Percentiles rank a stretch among this genome's conserved stretches.
Conservation (phyloP, 2,329 filamentous ascomycete species). For the Neofusicoccum umdonicola region DNA sequence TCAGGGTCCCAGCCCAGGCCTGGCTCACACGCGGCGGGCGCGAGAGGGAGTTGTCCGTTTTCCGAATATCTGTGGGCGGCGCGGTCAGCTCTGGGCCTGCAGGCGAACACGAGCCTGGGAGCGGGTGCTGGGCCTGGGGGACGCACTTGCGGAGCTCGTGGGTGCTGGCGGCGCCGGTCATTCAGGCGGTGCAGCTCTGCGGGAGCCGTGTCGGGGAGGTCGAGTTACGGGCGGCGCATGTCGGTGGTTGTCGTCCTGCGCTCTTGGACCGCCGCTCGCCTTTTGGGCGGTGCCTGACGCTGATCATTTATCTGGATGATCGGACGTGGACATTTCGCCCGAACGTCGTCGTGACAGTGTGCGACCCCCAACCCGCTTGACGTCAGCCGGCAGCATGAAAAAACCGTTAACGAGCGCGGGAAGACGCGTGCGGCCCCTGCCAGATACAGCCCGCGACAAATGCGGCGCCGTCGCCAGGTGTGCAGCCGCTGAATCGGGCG, state of each 20-base stretch:
- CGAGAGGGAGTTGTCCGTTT: constrained; percentile 14
- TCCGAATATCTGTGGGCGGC: constrained; percentile 15
- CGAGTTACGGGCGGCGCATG: constrained; percentile 12
- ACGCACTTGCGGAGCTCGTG: constrained; percentile 18
- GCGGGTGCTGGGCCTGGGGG: neutral
- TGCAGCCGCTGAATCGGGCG: constrained; percentile 1
- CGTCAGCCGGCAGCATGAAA: constrained; percentile 15
- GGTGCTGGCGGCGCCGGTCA: constrained; percentile 13
- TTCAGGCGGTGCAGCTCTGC: constrained; percentile 17
- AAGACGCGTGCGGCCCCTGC: constrained; percentile 15
- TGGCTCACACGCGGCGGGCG: constrained; percentile 4
- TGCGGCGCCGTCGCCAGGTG: neutral
- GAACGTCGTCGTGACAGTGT: constrained; percentile 7
- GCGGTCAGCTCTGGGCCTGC: constrained; percentile 2
- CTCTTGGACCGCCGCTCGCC: neutral
- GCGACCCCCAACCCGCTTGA: constrained; percentile 13
- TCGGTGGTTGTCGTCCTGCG: constrained; percentile 12
- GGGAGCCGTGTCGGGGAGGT: constrained; percentile 13
- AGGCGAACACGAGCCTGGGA: neutral
- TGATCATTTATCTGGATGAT: constrained; percentile 13
- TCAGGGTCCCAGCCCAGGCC: neutral
- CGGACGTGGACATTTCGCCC: constrained; percentile 3
- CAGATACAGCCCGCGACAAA: constrained; percentile 6
- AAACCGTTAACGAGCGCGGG: constrained; percentile 14
- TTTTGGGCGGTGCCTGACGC: constrained; percentile 16